phyloP scores from a whole-genome alignment of 345 rosid genomes.

The Geranium rotundifolium region DNA sequence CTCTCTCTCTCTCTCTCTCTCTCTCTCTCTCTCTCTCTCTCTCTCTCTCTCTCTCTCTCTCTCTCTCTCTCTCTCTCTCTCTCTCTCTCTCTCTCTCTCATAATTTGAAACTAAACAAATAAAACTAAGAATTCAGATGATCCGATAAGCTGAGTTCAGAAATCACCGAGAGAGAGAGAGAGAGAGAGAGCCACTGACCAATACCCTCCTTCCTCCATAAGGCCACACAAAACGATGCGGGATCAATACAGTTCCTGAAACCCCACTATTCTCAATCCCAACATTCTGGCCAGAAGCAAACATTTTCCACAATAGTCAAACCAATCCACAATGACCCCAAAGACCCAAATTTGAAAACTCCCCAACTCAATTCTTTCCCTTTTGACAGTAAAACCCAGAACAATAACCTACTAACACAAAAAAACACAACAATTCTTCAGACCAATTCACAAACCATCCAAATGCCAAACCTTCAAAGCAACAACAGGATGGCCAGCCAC shows the following conservation, averaged over 20 bases:
- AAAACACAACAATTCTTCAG: constrained; percentile 4
- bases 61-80: not conserved
- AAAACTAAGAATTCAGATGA: not conserved
- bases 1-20: too few relatives aligned
- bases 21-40: not conserved
- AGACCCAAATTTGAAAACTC: constrained; percentile 10
- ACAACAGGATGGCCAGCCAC: constrained; percentile 2
- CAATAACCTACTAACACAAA: constrained; percentile 10
- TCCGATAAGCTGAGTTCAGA: too few relatives aligned
- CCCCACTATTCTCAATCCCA: constrained; percentile 37
- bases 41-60: too few relatives aligned
- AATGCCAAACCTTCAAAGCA: not conserved
- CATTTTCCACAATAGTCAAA: constrained; percentile 36
- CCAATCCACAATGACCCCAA: constrained; percentile 19
- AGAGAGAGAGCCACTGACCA: constrained; percentile 59
- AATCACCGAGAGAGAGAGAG: too few relatives aligned
- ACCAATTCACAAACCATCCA: constrained; percentile 12
- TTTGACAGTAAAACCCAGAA: not conserved
- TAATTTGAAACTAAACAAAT: too few relatives aligned
- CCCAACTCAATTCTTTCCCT: constrained; percentile 6
- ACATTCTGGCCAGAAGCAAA: constrained; percentile 42
- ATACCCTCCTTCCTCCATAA: constrained; percentile 66
- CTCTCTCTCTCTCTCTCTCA: not conserved
- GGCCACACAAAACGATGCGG: constrained; percentile 72
- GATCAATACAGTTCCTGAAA: constrained; percentile 28